A percentile compares a stretch with the other conserved stretches of the same genome.
Conservation (phyloP, 352 stramenopile species). For the Globisporangium uncinulatum region DNA sequence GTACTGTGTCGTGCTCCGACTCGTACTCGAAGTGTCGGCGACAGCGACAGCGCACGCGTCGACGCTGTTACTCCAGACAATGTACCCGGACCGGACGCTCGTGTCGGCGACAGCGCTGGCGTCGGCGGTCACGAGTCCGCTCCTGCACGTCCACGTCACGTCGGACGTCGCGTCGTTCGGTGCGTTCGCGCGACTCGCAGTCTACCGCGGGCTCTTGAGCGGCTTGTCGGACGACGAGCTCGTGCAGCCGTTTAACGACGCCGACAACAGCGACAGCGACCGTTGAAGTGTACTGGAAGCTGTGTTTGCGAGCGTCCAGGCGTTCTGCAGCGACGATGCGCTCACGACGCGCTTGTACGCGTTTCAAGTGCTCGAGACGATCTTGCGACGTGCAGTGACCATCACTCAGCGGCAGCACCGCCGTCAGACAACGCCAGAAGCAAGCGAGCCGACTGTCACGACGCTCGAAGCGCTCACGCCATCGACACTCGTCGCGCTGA, state of each 20-base stretch:
- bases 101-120: not conserved
- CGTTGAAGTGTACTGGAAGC: conserved; percentile 33
- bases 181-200: conserved; percentile 49
- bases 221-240: conserved; percentile 56
- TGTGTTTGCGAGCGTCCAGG: conserved; percentile 48
- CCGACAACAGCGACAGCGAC: conserved; percentile 4
- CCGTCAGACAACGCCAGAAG: not conserved
- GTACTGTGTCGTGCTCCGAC: conserved; percentile 57
- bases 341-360: conserved; percentile 71
- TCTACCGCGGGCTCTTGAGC: conserved; percentile 68
- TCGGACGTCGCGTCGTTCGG: conserved; percentile 36
- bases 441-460: not conserved
- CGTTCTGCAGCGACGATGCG: conserved; percentile 47
- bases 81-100: conserved; percentile 25
- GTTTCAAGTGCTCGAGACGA: conserved; percentile 78
- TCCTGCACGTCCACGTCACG: conserved; percentile 27
- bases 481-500: conserved; percentile 42
- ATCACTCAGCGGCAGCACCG: conserved; percentile 38
- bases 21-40: conserved; percentile 36
- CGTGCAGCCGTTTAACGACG: conserved; percentile 13
- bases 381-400: conserved; percentile 51
- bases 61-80: conserved; percentile 31
- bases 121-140: not conserved
- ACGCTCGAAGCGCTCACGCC: conserved; percentile 11
- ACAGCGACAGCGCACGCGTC: conserved; percentile 7